A percentile compares a stretch with the other conserved stretches of the same genome.
Conservation (phyloP, 352 stramenopile genomes). For the Globisporangium camurandrum region DNA sequence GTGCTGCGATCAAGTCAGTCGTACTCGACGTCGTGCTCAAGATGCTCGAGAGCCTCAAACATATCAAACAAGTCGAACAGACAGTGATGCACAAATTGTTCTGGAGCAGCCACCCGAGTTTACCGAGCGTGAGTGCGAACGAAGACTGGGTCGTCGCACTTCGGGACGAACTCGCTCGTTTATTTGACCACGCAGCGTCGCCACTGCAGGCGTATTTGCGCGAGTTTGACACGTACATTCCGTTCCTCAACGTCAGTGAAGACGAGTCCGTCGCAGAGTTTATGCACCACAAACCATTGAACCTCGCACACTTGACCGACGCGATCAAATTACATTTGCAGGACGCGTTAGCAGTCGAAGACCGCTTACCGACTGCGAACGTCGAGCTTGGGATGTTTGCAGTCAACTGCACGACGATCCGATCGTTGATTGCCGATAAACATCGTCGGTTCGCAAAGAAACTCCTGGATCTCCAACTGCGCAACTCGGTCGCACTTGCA, state of each 20-base stretch:
- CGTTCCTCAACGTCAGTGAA: slow-evolving; percentile 88
- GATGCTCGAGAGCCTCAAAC: slow-evolving; percentile 75
- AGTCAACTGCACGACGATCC: slow-evolving; percentile 63
- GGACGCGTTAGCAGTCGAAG: slow-evolving; percentile 47
- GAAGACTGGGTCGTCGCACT: slow-evolving; percentile 81
- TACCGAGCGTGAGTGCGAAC: slow-evolving; percentile 72
- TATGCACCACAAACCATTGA: slow-evolving; percentile 63
- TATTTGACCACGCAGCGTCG: slow-evolving; percentile 52
- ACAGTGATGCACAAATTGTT: slow-evolving; percentile 93
- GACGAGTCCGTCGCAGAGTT: slow-evolving; percentile 75
- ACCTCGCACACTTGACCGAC: slow-evolving; percentile 63
- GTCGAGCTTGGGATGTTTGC: slow-evolving; percentile 83
- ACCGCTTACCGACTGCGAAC: slow-evolving; percentile 42
- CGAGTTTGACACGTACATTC: slow-evolving; percentile 79
- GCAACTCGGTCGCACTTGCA: slow-evolving; percentile 60
- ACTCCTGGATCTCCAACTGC: slow-evolving; percentile 64
- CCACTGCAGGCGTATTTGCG: slow-evolving; percentile 72
- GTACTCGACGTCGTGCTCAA: slow-evolving; percentile 72
- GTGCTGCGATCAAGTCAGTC: slow-evolving; percentile 43
- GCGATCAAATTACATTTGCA: slow-evolving; percentile 72
- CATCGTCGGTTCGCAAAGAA: slow-evolving; percentile 67
- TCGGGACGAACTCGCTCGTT: slow-evolving; percentile 38
- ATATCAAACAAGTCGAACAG: slow-evolving; percentile 86
- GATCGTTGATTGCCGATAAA: slow-evolving; percentile 68
- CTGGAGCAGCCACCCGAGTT: slow-evolving; percentile 89